These are phyloP conservation scores for Ascochyta fabae DNA, from an alignment of 2,329 filamentous ascomycete genomes.

Conservation along the genomic window DNA sequence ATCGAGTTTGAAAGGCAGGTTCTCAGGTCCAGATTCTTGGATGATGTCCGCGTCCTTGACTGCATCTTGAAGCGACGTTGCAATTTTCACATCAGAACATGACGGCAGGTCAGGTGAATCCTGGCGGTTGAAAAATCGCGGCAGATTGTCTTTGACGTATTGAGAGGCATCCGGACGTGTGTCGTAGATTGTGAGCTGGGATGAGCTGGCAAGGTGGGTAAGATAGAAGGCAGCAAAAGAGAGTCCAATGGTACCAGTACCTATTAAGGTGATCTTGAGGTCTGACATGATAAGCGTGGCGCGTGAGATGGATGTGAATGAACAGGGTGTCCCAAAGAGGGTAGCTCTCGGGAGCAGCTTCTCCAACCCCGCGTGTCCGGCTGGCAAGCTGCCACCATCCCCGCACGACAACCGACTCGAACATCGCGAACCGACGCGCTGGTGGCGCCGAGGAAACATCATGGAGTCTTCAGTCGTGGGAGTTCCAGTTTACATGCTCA, in stretches of 20 bases:
- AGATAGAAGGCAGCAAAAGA: constrained; percentile 64
- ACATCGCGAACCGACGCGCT: constrained; percentile 31
- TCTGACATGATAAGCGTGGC: constrained; percentile 13
- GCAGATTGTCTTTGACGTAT: constrained; percentile 54
- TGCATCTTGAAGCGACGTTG: constrained; percentile 49
- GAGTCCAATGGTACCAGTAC: constrained; percentile 60
- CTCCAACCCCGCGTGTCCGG: constrained; percentile 26
- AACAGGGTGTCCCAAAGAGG: constrained; percentile 5
- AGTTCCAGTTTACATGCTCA: background rate
- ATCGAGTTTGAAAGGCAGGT: constrained; percentile 57
- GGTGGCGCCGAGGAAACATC: constrained; percentile 25
- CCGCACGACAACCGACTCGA: constrained; percentile 42
- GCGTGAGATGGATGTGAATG: background rate
- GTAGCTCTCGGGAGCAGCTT: constrained; percentile 15
- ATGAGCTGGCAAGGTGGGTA: constrained; percentile 48
- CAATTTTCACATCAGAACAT: constrained; percentile 45
- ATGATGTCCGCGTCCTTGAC: constrained; percentile 58
- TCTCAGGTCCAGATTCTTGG: constrained; percentile 67
- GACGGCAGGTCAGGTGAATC: constrained; percentile 15
- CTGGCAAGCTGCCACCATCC: constrained; percentile 25
- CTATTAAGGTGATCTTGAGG: constrained; percentile 51
- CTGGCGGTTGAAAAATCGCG: constrained; percentile 48
- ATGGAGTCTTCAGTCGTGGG: background rate
- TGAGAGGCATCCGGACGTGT: constrained; percentile 55
- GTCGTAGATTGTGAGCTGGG: constrained; percentile 58